Evolutionary conservation across 1,284 basidiomycete genomes (phyloP), one percentile per base, ranked within the genome.

Genomic region (Xanthoconium separans): DNA sequence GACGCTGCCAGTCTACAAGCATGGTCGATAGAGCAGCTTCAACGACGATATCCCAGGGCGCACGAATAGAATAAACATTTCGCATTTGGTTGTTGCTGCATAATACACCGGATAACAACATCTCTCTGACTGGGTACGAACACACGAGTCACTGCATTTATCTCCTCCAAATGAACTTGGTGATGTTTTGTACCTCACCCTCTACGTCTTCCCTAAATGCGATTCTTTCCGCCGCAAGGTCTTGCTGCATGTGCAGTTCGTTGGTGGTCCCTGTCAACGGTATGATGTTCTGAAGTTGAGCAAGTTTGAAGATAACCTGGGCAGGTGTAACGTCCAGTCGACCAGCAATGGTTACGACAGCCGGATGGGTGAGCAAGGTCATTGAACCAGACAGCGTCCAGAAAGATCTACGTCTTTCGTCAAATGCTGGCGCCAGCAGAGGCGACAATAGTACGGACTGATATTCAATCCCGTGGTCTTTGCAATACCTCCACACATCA

Each of bases 381-480:
- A 88, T 87, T 2, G 87, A 89, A 11, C 90, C 90, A 0, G 88
- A 83, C 18, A 93, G 72, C 18, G 91, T 93, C 91, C 91, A 93
- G 70, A 93, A 93, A 11, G 89, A 89, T 64, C 89, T 91, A 58
- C 16, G 12, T 29, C 37, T 13, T n/a, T 33, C 27, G 12, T 60
- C 40, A 49, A 40, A 45, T 51, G 50, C 46, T n/a, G 51, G 56
- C 39, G 44, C 40, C 9, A 9, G 16, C 1, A n/a, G 12, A 15
- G 33, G 30, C 22, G 27, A 13, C 36, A 57, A 54, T 36, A 24
- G 34, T 18, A 74, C 84, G 55, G 57, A 91, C 87, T 91, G 87
- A 62, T 92, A 92, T 65, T 83, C 78, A 20, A 89, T 85, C 9
- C 71, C 80, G 47, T 84, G 73, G 50, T 76, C 68, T 56, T 66